A percentile compares a stretch with the other conserved stretches of the same genome.
These are phyloP conservation scores for Aspergillus udagawae DNA, from an alignment of 2,329 filamentous ascomycete species.

Conservation along the genomic window DNA sequence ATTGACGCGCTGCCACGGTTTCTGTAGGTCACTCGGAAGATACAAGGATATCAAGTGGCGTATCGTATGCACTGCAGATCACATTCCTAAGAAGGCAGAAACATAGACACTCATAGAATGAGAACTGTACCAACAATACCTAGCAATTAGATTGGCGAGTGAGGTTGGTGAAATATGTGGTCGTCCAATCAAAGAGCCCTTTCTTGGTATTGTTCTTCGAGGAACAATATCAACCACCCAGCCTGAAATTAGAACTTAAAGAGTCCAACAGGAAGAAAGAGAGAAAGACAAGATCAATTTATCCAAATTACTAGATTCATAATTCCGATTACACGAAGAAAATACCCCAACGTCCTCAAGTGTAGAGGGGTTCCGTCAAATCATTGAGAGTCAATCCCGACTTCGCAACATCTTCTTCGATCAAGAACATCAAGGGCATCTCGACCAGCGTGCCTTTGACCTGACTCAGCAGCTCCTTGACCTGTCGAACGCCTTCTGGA, in stretches of 20 bases:
- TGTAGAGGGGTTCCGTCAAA: constrained; percentile 70
- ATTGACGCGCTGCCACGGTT: background rate
- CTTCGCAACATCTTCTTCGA: constrained; percentile 81
- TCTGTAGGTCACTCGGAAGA: background rate
- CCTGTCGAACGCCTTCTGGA: constrained; percentile 64
- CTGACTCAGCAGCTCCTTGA: constrained; percentile 65
- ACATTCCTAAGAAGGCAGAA: background rate
- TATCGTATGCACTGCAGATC: background rate
- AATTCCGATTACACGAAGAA: constrained; percentile 1
- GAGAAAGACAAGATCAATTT: background rate
- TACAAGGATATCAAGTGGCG: background rate
- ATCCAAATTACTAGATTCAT: background rate
- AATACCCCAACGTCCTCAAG: constrained; percentile 33
- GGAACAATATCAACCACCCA: constrained; percentile 13
- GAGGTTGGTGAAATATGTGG: background rate
- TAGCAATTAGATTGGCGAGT: background rate
- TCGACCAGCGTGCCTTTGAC: constrained; percentile 73
- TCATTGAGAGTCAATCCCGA: constrained; percentile 70
- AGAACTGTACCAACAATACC: background rate
- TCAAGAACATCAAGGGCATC: constrained; percentile 87
- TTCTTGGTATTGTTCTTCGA: constrained; percentile 15
- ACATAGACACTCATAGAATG: background rate
- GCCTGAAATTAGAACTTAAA: background rate
- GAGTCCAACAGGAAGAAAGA: background rate
- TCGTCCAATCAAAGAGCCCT: background rate